Evolutionary conservation across 176 grass and related monocot genomes (phyloP).

Genomic region (Chrysopogon serrulatus): DNA sequence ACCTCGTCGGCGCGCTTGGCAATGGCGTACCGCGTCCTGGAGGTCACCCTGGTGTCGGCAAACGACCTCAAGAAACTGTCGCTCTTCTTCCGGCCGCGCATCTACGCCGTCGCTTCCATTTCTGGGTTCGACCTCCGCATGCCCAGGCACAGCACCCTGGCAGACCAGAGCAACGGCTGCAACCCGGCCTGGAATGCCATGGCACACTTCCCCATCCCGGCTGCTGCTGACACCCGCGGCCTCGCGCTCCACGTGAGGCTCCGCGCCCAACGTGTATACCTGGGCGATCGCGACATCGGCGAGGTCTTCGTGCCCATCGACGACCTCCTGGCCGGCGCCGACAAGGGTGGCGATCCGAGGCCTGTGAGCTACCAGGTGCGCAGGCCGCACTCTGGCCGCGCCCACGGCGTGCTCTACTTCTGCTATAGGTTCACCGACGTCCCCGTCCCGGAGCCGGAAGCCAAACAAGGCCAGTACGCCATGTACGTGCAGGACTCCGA

Average conservation of each 20-base stretch:
- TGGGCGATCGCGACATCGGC: constrained; percentile 54
- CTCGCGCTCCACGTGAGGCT: constrained; percentile 49
- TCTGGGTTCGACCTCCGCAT: constrained; percentile 30
- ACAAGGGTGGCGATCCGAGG: neutral
- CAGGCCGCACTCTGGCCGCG: constrained; percentile 38
- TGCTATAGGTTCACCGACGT: constrained; percentile 51
- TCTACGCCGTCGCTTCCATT: constrained; percentile 68
- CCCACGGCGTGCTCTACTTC: constrained; percentile 60
- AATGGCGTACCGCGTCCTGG: constrained; percentile 44
- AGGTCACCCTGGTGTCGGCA: constrained; percentile 71
- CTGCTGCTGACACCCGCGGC: constrained; percentile 14
- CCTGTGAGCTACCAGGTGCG: constrained; percentile 72
- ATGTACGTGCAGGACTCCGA: neutral
- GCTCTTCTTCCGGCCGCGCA: constrained; percentile 52
- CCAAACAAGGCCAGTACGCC: neutral
- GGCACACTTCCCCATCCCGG: constrained; percentile 31
- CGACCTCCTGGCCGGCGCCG: constrained; percentile 33
- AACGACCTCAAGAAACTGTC: constrained; percentile 72
- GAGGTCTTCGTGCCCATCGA: constrained; percentile 57
- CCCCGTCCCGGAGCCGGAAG: neutral
- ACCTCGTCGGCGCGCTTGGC: neutral
- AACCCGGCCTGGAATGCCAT: constrained; percentile 50
- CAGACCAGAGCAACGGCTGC: constrained; percentile 40
- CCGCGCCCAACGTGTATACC: constrained; percentile 22
- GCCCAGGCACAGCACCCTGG: constrained; percentile 31